Base-by-base conservation (phyloP, 1,139 yeast species). In the Pichia sp. region DNA sequence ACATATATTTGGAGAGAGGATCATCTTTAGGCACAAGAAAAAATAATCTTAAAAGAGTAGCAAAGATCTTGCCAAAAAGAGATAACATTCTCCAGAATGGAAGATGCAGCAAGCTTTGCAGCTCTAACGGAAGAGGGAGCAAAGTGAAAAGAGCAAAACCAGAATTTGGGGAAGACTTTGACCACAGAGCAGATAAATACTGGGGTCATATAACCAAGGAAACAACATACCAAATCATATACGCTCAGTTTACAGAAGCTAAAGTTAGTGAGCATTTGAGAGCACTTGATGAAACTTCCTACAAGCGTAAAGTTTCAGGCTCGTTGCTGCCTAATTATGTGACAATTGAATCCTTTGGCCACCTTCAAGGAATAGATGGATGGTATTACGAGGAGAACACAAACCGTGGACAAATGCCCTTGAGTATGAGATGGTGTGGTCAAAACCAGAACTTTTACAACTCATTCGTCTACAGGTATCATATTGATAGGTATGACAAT, bases 401-500 rank as follows among this genome's bases (percentile, higher is more conserved):
- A 6, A 22, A 26, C 3, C 40, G 39, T 14, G 14, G 17, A 3
- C 3, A 19, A 10, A 24, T 28, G 7, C n/a, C 2, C 6, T 41
- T 48, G 9, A 50, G 53, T 1, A 32, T 48, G 26, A 37, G 55
- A 20, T 41, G 47, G 41, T 34, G 42, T 11, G 39, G 38, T n/a
- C 38, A 45, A 15, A 37, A 37, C 6, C 47, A 40, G 19, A 50
- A 51, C 32, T 51, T 42, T 29, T 53, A 53, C 36, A 53, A 52
- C 21, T 53, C 56, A 1, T 30, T 42, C 15, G 49, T 53, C 6
- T 40, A 43, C 14, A 41, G 56, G 29, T 43, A 39, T n/a, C n/a
- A n/a, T n/a, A n/a, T n/a, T n/a, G n/a, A n/a, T n/a, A n/a, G n/a
- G n/a, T n/a, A n/a, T n/a, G 27, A 41, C 39, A 19, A 31, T 40